Conservation (phyloP, 208 protist genomes). For the Trypanosoma cruzi region DNA sequence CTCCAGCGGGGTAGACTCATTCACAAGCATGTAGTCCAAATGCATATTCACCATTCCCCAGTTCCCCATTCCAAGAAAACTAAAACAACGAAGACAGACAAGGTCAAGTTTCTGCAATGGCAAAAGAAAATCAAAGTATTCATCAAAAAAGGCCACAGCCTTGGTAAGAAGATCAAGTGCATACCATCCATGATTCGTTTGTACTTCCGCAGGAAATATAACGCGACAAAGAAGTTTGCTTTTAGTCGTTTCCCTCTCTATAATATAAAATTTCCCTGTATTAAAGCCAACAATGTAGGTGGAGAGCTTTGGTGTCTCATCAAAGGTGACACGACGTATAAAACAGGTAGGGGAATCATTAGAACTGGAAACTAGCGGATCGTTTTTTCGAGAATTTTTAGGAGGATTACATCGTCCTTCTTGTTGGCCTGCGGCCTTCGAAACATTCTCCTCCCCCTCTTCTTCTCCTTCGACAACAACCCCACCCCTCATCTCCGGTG, state of each 20-base stretch:
- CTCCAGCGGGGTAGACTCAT: slow-evolving; percentile 46
- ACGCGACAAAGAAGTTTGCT: slow-evolving; percentile 61
- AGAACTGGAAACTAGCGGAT: too few species aligned
- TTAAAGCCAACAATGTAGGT: slow-evolving; percentile 80
- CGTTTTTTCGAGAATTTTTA: too few species aligned
- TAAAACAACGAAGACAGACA: slow-evolving; percentile 41
- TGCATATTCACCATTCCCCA: slow-evolving; percentile 92
- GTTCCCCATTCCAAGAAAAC: slow-evolving; percentile 85
- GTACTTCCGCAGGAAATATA: slow-evolving; percentile 40
- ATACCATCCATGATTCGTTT: slow-evolving; percentile 61
- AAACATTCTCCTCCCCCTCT: too few species aligned
- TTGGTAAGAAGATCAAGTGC: slow-evolving; percentile 90
- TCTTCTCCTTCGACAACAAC: too few species aligned
- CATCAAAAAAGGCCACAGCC: slow-evolving; percentile 81
- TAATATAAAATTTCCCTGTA: slow-evolving; percentile 91
- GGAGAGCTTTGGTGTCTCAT: slow-evolving; percentile 47
- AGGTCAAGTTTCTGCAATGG: slow-evolving; percentile 94
- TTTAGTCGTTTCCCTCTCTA: slow-evolving; percentile 57
- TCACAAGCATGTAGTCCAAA: slow-evolving; percentile 66
- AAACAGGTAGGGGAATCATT: neutral
- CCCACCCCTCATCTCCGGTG: too few species aligned
- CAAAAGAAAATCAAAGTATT: slow-evolving; percentile 88
- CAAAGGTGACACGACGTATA: slow-evolving; percentile 39
- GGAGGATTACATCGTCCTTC: neutral
- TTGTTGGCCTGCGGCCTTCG: too few species aligned